phyloP scores from a whole-genome alignment of 202 grass and related monocot genomes.

The Carex arenaria region DNA sequence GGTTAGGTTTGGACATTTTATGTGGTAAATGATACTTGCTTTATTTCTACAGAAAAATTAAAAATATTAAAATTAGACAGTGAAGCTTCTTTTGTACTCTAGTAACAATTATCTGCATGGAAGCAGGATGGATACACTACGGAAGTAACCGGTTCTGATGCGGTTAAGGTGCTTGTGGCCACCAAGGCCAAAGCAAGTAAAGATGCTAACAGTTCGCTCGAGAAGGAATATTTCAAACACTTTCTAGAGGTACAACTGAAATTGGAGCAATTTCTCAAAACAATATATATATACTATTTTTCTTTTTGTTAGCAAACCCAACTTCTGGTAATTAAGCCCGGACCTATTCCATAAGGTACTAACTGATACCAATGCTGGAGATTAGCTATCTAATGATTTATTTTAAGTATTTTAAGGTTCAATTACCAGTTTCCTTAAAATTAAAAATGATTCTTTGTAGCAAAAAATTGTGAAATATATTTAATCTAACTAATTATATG shows the following conservation, averaged over 20 bases:
- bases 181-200: conserved; percentile 55
- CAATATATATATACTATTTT: background rate
- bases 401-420: background rate
- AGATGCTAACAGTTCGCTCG: conserved; percentile 41
- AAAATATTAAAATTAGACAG: background rate
- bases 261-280: background rate
- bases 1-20: background rate
- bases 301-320: background rate
- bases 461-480: background rate
- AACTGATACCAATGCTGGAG: background rate
- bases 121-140: conserved; percentile 79
- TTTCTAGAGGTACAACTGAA: conserved; percentile 49
- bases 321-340: background rate
- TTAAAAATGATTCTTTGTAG: background rate
- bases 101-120: conserved; percentile 9
- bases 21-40: background rate
- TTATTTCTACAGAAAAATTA: background rate
- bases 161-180: conserved; percentile 50
- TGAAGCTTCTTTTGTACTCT: background rate
- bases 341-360: background rate
- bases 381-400: background rate
- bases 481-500: background rate
- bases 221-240: conserved; percentile 47
- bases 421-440: background rate
- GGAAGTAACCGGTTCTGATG: conserved; percentile 47